Base-by-base conservation (phyloP, 371 early-diverging fungal species). In the Saksenaea vasiformis region DNA sequence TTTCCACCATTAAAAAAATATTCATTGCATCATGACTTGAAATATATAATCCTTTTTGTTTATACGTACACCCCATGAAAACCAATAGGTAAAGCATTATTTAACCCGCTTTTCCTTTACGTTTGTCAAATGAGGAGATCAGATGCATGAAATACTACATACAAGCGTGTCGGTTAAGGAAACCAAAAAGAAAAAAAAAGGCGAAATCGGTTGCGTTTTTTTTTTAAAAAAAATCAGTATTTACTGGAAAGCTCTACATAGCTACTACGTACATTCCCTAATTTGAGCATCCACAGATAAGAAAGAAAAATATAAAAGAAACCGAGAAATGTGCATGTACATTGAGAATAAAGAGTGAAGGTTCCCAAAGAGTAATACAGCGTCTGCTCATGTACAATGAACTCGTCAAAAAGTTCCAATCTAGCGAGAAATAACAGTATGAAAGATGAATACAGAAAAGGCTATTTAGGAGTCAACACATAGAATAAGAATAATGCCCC, bases 1-100 rank as follows among this genome's bases (percentile, higher is more conserved):
- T 62, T 97, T 98, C 94, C 97, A 97, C 81, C 98, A 98, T 77
- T 98, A 86, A 80, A 58, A 7, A 27, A 5, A 61, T 35, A 15
- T 8, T 47, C 51, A 19, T 47, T n/a, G n/a, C 22, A 47, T 19
- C 17, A 10, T 9, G 22, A n/a, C 51, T 47, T 10, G n/a, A 39
- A 11, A 39, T 39, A 39, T 39, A 39, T n/a, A 14, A 5, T 39
- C 1, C n/a, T 39, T 39, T 2, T 39, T 39, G n/a, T n/a, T n/a
- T n/a, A n/a, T n/a, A n/a, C n/a, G n/a, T 10, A 39, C 39, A 39
- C 11, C n/a, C 39, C 11, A 39, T 39, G n/a, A n/a, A 11, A 8
- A 14, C 11, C 31, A 7, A 31, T 31, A 31, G 31, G 31, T 31
- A 31, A n/a, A n/a, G 31, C 31, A 31, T 31, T 4, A 7, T 31